Conservation (phyloP, 1,284 basidiomycete genomes). For the Laetiporus sulphureus region DNA sequence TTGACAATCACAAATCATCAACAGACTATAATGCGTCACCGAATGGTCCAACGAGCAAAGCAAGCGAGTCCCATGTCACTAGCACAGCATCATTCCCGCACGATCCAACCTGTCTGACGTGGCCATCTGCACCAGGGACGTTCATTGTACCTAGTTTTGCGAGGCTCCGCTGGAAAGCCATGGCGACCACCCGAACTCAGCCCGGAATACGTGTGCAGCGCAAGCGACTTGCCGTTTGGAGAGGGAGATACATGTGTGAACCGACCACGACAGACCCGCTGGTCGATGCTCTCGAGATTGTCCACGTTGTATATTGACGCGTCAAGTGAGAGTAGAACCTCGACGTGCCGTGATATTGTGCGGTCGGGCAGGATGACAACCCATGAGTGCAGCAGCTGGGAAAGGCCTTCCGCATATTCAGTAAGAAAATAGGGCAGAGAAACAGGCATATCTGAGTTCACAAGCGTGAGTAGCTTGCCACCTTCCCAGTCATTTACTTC, state of each 20-base stretch:
- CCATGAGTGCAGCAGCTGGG: slow-evolving; percentile 78
- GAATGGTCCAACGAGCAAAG: slow-evolving; percentile 86
- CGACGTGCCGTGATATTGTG: slow-evolving; percentile 80
- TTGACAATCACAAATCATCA: no score
- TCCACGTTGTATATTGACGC: slow-evolving; percentile 78
- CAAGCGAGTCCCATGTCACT: slow-evolving; percentile 77
- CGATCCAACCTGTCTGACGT: slow-evolving; percentile 79
- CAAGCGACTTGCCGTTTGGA: slow-evolving; percentile 90
- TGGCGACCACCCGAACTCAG: slow-evolving; percentile 90
- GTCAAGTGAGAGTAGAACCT: slow-evolving; percentile 78
- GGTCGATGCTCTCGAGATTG: slow-evolving; percentile 81
- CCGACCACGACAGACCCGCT: slow-evolving; percentile 82
- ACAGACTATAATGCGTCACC: slow-evolving; percentile 82
- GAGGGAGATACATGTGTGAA: slow-evolving; percentile 85
- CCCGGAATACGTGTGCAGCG: slow-evolving; percentile 70
- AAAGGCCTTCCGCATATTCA: slow-evolving; percentile 44
- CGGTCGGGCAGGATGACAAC: slow-evolving; percentile 81
- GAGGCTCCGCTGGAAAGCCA: slow-evolving; percentile 85
- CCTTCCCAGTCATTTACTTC: slow-evolving; percentile 86
- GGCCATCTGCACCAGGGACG: slow-evolving; percentile 44
- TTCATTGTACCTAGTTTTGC: slow-evolving; percentile 75
- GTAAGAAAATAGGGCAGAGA: neutral
- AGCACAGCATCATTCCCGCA: slow-evolving; percentile 95
- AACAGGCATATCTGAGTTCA: slow-evolving; percentile 49
- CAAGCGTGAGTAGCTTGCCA: slow-evolving; percentile 57